phyloP scores from a whole-genome alignment of 768 basidiomycete genomes.

The Rhizopogon salebrosus region DNA sequence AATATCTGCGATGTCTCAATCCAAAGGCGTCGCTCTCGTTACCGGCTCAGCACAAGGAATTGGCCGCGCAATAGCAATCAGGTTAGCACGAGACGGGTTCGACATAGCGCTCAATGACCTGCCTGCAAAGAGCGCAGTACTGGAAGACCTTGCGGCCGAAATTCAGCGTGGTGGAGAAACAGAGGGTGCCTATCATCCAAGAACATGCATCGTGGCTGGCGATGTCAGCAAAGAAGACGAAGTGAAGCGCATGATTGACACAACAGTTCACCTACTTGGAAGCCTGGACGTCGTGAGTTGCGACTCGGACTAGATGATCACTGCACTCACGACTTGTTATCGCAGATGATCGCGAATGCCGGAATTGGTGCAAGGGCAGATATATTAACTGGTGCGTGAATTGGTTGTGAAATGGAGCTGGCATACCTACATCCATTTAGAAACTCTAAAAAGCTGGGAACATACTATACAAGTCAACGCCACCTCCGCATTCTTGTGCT shows the following conservation, averaged over 20 bases:
- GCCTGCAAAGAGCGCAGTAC: conserved; percentile 17
- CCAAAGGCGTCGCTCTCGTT: too few species aligned
- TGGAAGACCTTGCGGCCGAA: conserved; percentile 24
- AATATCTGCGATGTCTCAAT: too few species aligned
- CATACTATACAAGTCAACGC: conserved; percentile 44
- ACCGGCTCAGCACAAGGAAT: conserved; percentile 29
- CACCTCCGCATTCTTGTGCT: conserved; percentile 55
- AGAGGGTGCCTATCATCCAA: not conserved
- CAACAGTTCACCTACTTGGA: conserved; percentile 28
- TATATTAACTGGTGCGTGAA: not conserved
- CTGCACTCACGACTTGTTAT: not conserved
- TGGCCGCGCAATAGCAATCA: conserved; percentile 27
- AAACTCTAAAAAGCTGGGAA: conserved; percentile 33
- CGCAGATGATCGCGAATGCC: conserved; percentile 24
- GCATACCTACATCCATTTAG: conserved; percentile 15
- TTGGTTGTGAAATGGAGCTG: not conserved
- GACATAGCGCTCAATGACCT: conserved; percentile 28
- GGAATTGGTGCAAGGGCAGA: conserved; percentile 13
- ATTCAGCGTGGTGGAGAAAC: too few species aligned
- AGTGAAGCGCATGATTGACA: conserved; percentile 35
- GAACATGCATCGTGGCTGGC: conserved; percentile 22
- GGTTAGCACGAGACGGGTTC: conserved; percentile 29
- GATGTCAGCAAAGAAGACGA: conserved; percentile 39
- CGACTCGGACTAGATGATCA: not conserved
- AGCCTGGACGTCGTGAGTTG: conserved; percentile 42